Conservation (phyloP, 106 monocot species). For the Platanthera guangdongensis region DNA sequence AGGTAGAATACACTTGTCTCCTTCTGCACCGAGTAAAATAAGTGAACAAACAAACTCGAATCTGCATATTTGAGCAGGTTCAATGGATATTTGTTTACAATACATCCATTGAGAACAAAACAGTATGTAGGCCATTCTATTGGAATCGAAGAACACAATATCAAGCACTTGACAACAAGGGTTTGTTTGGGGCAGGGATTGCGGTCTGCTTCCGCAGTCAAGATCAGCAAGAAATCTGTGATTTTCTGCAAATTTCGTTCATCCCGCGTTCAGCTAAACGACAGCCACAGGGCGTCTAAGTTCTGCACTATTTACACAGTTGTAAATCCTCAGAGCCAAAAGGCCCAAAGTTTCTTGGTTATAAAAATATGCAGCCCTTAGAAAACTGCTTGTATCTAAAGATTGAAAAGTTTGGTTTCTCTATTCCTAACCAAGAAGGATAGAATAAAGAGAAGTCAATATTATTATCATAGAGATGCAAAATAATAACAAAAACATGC, state of each 20-base stretch:
- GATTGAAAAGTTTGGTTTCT: too few species aligned
- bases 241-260: too few species aligned
- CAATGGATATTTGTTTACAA: background rate
- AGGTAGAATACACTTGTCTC: conserved; percentile 57
- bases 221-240: too few species aligned
- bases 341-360: background rate
- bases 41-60: background rate
- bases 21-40: conserved; percentile 52
- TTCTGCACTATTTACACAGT: too few species aligned
- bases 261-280: too few species aligned
- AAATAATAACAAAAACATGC: background rate
- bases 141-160: background rate
- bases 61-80: background rate
- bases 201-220: too few species aligned
- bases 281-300: too few species aligned
- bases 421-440: too few species aligned
- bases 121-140: background rate
- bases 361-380: background rate
- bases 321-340: too few species aligned
- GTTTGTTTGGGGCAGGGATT: too few species aligned
- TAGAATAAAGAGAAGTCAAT: background rate
- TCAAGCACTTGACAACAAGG: background rate
- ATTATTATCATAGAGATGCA: background rate
- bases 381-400: background rate
- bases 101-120: background rate